Evolutionary conservation across 2,329 filamentous ascomycete species (phyloP), one percentile per base, ranked within the genome.

Genomic region (Sporothrix pseudoabietina): DNA sequence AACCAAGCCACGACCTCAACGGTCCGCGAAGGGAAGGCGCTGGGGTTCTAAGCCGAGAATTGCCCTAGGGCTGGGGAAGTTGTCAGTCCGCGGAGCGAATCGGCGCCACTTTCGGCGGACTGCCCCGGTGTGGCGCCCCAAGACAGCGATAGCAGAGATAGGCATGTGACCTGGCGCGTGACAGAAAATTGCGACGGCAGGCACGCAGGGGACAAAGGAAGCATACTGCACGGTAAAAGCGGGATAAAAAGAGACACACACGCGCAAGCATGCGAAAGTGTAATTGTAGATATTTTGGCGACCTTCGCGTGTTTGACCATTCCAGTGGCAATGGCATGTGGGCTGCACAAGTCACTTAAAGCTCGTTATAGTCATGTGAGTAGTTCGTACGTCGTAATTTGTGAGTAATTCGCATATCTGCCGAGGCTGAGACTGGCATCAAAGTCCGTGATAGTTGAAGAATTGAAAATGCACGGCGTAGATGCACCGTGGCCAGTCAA

Each of bases 1-100:
- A 55, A 26, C 61, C 66, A 69, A 69, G 26, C 22, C 66, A 41
- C 32, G 66, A 69, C 30, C 63, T 54, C 49, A 54, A 22, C n/a
- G 32, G 49, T 49, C 66, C 49, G 66, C 26, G 32, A 41, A 39
- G 12, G 66, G 49, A 69, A 69, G 66, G 66, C 32, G 41, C 61
- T 69, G 49, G 49, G 66, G 66, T 54, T 49, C 26, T 71, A 71
- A 71, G 69, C 69, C 69, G 69, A 59, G 52, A 44, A 49, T 57
- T 44, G 12, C 54, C 47, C 32, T 44, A 30, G 44, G 44, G 44
- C 26, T 68, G 47, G 47, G 30, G 26, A 39, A 52, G 35, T 26
- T 16, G n/a, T 47, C 47, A 35, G 66, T 22, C 16, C 30, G 19
- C 66, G 44, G 66, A 35, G 44, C 44, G 19, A 35, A 55, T 55